Percentiles rank a stretch among this genome's conserved stretches.
These are phyloP conservation scores for Amphicarpaea edgeworthii DNA, from an alignment of 306 rosid species.

Conservation along the genomic window DNA sequence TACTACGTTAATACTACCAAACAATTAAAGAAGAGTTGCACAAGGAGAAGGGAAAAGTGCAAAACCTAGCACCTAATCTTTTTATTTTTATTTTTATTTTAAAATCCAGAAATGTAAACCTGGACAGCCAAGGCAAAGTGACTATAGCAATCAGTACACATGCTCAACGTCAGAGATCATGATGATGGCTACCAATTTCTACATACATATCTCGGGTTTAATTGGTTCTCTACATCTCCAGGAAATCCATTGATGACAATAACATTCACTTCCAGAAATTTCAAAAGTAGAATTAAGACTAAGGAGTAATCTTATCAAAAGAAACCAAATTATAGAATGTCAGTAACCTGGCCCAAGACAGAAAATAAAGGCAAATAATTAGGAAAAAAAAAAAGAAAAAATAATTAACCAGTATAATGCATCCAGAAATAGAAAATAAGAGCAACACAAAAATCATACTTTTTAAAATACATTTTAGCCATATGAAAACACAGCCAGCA, in stretches of 20 bases:
- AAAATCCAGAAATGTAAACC: neutral
- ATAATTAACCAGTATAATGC: neutral
- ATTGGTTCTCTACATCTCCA: conserved; percentile 21
- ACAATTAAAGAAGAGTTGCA: neutral
- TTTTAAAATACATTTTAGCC: neutral
- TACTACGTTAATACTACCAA: conserved; percentile 11
- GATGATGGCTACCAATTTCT: neutral
- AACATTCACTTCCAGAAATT: neutral
- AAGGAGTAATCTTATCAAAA: conserved; percentile 4
- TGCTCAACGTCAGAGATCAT: no score
- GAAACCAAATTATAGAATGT: conserved; percentile 11
- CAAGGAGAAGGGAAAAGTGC: conserved; percentile 23
- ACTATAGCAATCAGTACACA: conserved; percentile 8
- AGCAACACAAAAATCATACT: neutral
- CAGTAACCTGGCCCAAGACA: conserved; percentile 14
- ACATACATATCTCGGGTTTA: neutral
- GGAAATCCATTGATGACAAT: conserved; percentile 18
- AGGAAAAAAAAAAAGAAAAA: neutral
- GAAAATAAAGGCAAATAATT: conserved; percentile 1
- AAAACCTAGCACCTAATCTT: neutral
- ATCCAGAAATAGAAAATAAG: conserved; percentile 13
- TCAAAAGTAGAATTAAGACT: conserved; percentile 29
- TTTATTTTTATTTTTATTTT: neutral
- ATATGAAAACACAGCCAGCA: conserved; percentile 4
- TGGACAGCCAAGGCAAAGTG: conserved; percentile 7